These are phyloP conservation scores for Hordeum marinum DNA, from an alignment of 176 grass and related monocot genomes.

Conservation along the genomic window DNA sequence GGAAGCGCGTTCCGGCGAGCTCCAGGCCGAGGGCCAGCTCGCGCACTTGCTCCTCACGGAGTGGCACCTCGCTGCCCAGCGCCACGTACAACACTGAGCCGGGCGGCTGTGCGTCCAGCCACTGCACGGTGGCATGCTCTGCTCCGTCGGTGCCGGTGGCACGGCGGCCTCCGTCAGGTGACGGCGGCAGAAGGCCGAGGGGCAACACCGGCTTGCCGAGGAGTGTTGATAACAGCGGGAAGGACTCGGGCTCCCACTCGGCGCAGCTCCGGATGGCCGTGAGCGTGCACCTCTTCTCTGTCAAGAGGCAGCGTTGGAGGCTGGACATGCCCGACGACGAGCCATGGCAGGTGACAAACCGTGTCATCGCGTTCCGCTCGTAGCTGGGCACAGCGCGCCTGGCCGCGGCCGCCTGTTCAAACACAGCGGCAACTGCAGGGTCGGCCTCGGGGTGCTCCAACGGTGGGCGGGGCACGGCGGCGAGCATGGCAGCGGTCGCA, in stretches of 20 bases:
- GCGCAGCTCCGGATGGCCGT: neutral
- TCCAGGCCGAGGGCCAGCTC: neutral
- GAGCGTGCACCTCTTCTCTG: neutral
- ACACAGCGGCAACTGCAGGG: neutral
- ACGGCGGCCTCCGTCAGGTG: neutral
- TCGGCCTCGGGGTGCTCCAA: neutral
- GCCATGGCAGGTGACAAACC: neutral
- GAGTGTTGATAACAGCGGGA: neutral
- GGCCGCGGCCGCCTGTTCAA: neutral
- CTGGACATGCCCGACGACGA: neutral
- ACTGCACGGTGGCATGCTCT: neutral
- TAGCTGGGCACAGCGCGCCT: neutral
- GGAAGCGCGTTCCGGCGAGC: neutral
- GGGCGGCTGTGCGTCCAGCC: neutral
- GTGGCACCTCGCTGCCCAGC: neutral
- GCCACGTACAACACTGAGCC: neutral
- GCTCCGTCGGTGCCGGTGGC: neutral
- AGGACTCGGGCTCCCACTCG: neutral
- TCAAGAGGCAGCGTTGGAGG: neutral
- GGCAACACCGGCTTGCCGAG: neutral
- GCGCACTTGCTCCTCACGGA: neutral
- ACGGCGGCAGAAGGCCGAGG: neutral
- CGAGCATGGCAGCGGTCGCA: neutral
- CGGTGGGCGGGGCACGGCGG: neutral
- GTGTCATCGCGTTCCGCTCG: neutral